A percentile compares a stretch with the other conserved stretches of the same genome.
Evolutionary conservation across 352 stramenopile species (phyloP).

Genomic region (Phytophthora litchii): DNA sequence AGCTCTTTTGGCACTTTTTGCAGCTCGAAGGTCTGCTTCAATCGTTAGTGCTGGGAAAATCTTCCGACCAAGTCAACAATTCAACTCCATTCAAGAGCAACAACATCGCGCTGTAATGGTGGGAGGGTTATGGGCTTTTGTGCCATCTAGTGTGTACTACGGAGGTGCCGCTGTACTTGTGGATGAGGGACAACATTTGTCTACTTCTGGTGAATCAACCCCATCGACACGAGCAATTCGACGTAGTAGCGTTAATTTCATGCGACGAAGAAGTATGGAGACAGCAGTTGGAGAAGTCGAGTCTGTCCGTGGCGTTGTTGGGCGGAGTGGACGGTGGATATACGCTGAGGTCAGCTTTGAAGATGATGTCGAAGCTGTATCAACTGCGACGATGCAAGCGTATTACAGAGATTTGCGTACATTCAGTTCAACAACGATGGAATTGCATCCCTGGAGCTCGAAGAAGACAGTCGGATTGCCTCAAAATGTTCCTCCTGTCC

Average conservation of each 20-base stretch:
- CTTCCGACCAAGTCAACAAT: slow-evolving; percentile 16
- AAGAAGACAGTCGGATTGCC: slow-evolving; percentile 4
- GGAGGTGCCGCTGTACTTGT: slow-evolving; percentile 1
- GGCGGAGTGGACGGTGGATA: slow-evolving; percentile 38
- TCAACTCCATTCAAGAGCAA: slow-evolving; percentile 13
- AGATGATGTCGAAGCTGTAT: slow-evolving; percentile 25
- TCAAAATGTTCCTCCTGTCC: slow-evolving; percentile 31
- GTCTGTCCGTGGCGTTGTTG: slow-evolving; percentile 22
- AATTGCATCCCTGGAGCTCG: neutral
- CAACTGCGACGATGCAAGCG: slow-evolving; percentile 25
- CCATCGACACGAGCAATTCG: neutral
- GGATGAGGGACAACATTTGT: no score
- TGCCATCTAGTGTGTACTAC: slow-evolving; percentile 27
- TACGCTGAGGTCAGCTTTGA: slow-evolving; percentile 56
- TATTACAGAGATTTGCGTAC: slow-evolving; percentile 41
- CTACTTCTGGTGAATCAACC: no score
- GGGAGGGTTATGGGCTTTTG: slow-evolving; percentile 31
- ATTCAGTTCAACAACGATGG: slow-evolving; percentile 21
- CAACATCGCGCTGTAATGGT: slow-evolving; percentile 9
- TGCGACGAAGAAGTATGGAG: slow-evolving; percentile 23
- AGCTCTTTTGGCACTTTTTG: slow-evolving; percentile 21
- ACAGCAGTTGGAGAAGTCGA: neutral
- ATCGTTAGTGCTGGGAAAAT: neutral
- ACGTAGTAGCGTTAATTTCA: slow-evolving; percentile 21
- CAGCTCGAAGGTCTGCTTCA: slow-evolving; percentile 17